phyloP scores from a whole-genome alignment of 1,284 basidiomycete genomes.

The Trametes sp. region DNA sequence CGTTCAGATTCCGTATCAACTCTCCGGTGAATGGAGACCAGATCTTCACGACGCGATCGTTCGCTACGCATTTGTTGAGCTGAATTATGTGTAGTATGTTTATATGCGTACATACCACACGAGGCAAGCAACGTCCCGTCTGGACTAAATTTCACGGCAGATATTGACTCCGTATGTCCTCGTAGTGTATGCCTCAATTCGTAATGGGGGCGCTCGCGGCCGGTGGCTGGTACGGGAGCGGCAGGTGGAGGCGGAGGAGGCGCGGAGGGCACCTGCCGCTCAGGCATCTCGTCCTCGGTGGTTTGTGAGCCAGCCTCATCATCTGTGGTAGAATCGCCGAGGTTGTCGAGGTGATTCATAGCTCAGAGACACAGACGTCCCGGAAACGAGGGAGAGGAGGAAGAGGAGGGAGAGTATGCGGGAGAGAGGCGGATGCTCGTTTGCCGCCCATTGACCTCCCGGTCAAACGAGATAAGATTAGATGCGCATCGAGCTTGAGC shows the following conservation, averaged over 20 bases:
- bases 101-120: constrained; percentile 60
- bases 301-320: constrained; percentile 83
- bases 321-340: constrained; percentile 71
- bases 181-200: constrained; percentile 67
- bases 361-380: background rate
- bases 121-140: constrained; percentile 84
- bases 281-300: constrained; percentile 81
- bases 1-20: constrained; percentile 73
- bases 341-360: constrained; percentile 31
- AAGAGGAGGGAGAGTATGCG: too few relatives aligned
- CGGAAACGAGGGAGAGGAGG: background rate
- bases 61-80: constrained; percentile 53
- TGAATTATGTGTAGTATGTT: background rate
- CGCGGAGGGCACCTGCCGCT: constrained; percentile 52
- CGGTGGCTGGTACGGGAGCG: constrained; percentile 41
- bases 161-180: constrained; percentile 81
- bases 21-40: constrained; percentile 84
- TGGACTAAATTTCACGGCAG: constrained; percentile 85
- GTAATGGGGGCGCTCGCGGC: constrained; percentile 73
- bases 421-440: too few relatives aligned
- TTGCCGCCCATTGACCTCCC: too few relatives aligned
- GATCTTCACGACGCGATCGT: constrained; percentile 79
- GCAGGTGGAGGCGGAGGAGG: constrained; percentile 44
- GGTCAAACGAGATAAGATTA: too few relatives aligned
- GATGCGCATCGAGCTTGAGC: too few relatives aligned